A percentile compares a stretch with the other conserved stretches of the same genome.
These are phyloP conservation scores for Endocarpon pusillum DNA, from an alignment of 495 filamentous ascomycete species.

Conservation along the genomic window DNA sequence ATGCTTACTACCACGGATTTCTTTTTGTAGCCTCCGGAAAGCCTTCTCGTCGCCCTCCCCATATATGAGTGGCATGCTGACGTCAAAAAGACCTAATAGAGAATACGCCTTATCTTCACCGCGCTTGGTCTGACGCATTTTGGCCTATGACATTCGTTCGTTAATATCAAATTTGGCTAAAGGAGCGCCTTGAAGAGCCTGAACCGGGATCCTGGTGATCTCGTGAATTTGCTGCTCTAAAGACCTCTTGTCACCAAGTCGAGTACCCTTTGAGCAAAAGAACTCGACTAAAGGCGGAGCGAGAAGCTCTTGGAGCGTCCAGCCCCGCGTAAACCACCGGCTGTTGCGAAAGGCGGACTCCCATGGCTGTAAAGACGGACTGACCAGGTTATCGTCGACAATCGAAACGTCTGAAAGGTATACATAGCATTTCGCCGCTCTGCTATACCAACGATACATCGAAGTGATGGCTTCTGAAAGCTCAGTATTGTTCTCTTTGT, in stretches of 20 bases:
- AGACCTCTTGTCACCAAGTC: conserved; percentile 14
- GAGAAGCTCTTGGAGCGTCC: conserved; percentile 15
- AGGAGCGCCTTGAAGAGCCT: conserved; percentile 3
- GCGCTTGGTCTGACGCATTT: conserved; percentile 14
- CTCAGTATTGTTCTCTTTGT: conserved; percentile 22
- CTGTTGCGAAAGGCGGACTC: conserved; percentile 2
- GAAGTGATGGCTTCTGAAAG: conserved; percentile 19
- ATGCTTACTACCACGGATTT: conserved; percentile 9
- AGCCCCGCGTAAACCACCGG: conserved; percentile 14
- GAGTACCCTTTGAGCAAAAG: conserved; percentile 7
- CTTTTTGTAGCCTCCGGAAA: conserved; percentile 19
- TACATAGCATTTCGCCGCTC: conserved; percentile 14
- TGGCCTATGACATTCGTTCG: conserved; percentile 23
- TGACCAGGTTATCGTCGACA: neutral
- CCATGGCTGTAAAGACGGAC: neutral
- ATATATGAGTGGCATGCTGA: conserved; percentile 29
- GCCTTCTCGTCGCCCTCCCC: conserved; percentile 23
- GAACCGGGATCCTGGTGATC: conserved; percentile 13
- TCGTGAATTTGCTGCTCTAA: conserved; percentile 10
- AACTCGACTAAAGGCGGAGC: conserved; percentile 12
- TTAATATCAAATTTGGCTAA: conserved; percentile 9
- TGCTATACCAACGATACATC: conserved; percentile 18
- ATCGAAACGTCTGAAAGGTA: conserved; percentile 13
- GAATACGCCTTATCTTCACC: conserved; percentile 26
- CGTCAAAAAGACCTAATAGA: conserved; percentile 24